Percentiles rank a stretch among this genome's conserved stretches.
Evolutionary conservation across 371 early-diverging fungal genomes (phyloP).

Genomic region (Rhizopus stolonifer): DNA sequence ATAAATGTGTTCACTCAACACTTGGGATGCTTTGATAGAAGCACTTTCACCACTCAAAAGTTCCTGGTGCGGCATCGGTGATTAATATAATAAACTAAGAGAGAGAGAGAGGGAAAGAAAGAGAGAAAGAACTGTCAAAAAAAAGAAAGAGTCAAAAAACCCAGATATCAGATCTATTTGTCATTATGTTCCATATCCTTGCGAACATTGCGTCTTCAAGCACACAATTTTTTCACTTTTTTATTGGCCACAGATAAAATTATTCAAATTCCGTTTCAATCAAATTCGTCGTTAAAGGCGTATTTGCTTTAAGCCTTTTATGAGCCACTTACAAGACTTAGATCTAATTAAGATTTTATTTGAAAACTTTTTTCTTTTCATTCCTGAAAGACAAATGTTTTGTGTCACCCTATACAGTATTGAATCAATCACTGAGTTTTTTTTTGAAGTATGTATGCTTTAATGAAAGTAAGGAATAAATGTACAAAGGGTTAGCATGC

Average conservation of each 20-base stretch:
- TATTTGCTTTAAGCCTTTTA: too few species aligned
- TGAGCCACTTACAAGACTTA: too few species aligned
- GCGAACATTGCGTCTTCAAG: conserved; percentile 37
- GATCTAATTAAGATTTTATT: too few species aligned
- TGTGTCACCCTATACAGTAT: too few species aligned
- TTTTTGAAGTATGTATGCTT: neutral
- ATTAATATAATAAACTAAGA: conserved; percentile 10
- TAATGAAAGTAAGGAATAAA: neutral
- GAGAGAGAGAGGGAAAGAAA: neutral
- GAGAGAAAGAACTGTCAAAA: neutral
- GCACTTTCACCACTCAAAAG: conserved; percentile 60
- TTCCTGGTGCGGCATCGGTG: conserved; percentile 8
- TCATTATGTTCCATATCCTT: conserved; percentile 10
- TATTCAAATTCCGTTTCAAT: neutral
- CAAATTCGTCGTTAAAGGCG: neutral
- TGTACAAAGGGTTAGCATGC: conserved; percentile 33
- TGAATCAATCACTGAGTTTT: too few species aligned
- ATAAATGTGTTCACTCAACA: conserved; percentile 70
- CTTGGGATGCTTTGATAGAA: conserved; percentile 67
- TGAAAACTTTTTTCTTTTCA: too few species aligned
- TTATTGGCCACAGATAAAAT: conserved; percentile 15
- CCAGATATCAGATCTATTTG: neutral
- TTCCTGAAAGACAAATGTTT: too few species aligned
- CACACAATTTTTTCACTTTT: conserved; percentile 26
- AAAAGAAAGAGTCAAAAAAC: neutral